Conservation (phyloP, 2,329 filamentous ascomycete species). For the Colletotrichum chlorophyti region DNA sequence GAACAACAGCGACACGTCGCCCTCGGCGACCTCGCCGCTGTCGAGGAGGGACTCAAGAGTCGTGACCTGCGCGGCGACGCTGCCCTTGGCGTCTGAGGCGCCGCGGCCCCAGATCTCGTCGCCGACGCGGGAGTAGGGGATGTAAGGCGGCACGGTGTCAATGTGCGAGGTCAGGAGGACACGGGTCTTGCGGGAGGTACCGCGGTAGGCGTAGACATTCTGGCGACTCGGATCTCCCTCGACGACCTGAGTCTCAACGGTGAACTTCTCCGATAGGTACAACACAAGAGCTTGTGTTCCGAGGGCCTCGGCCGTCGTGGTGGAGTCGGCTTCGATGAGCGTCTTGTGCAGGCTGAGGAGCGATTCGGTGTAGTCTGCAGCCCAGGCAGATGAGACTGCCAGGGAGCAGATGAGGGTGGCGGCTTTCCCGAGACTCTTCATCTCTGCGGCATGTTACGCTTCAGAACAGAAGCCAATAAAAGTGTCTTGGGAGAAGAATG, state of each 20-base stretch:
- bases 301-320: conserved; percentile 70
- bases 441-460: neutral
- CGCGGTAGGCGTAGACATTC: conserved; percentile 77
- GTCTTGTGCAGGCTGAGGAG: conserved; percentile 79
- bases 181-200: conserved; percentile 55
- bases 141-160: conserved; percentile 77
- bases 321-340: conserved; percentile 76
- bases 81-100: conserved; percentile 74
- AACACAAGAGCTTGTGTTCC: conserved; percentile 72
- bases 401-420: neutral
- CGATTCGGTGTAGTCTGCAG: conserved; percentile 47
- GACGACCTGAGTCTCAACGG: conserved; percentile 44
- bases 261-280: conserved; percentile 63
- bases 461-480: too few species aligned
- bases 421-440: neutral
- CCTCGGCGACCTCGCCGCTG: conserved; percentile 44
- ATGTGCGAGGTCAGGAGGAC: conserved; percentile 81
- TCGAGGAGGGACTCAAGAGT: conserved; percentile 65
- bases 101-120: conserved; percentile 73
- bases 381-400: conserved; percentile 9
- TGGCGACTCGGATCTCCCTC: conserved; percentile 60
- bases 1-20: conserved; percentile 66
- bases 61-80: conserved; percentile 75
- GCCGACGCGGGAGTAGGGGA: conserved; percentile 68
- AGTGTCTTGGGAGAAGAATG: neutral